Evolutionary conservation across 2,329 filamentous ascomycete genomes (phyloP).

Genomic region (Fusarium foetens): DNA sequence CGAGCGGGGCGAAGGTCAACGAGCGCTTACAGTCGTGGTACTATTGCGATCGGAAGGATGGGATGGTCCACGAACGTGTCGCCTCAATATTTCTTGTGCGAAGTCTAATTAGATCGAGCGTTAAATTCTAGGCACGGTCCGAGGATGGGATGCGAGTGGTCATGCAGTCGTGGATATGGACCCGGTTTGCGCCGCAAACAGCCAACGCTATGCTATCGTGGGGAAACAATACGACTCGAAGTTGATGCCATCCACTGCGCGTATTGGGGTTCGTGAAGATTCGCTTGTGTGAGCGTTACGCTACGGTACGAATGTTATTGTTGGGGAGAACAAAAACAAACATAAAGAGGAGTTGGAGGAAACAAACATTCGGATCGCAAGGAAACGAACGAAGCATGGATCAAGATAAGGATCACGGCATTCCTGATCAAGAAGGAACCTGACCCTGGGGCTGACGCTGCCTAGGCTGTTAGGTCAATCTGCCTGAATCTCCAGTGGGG

Average conservation of each 20-base stretch:
- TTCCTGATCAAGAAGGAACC: slow-evolving; percentile 36
- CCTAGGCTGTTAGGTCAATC: slow-evolving; percentile 33
- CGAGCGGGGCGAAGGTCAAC: slow-evolving; percentile 19
- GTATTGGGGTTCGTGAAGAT: slow-evolving; percentile 8
- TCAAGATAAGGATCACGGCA: slow-evolving; percentile 37
- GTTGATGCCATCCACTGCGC: slow-evolving; percentile 13
- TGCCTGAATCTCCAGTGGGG: slow-evolving; percentile 29
- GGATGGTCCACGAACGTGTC: background rate
- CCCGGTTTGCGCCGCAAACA: slow-evolving; percentile 38
- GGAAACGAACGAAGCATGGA: slow-evolving; percentile 24
- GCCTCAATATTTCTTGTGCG: background rate
- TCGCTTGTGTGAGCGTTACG: background rate
- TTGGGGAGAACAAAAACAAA: background rate
- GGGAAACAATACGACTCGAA: slow-evolving; percentile 21
- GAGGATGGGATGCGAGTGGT: slow-evolving; percentile 6
- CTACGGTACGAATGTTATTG: background rate
- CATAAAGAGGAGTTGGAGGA: slow-evolving; percentile 9
- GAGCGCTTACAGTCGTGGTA: background rate
- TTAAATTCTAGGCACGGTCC: background rate
- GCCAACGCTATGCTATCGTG: slow-evolving; percentile 25
- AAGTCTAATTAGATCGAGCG: background rate
- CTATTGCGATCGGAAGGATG: background rate
- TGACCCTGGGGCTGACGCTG: slow-evolving; percentile 31
- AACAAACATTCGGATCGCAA: slow-evolving; percentile 28
- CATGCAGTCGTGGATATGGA: slow-evolving; percentile 22